These are phyloP conservation scores for Aspergillus intermedius DNA, from an alignment of 2,329 filamentous ascomycete genomes.

Conservation along the genomic window DNA sequence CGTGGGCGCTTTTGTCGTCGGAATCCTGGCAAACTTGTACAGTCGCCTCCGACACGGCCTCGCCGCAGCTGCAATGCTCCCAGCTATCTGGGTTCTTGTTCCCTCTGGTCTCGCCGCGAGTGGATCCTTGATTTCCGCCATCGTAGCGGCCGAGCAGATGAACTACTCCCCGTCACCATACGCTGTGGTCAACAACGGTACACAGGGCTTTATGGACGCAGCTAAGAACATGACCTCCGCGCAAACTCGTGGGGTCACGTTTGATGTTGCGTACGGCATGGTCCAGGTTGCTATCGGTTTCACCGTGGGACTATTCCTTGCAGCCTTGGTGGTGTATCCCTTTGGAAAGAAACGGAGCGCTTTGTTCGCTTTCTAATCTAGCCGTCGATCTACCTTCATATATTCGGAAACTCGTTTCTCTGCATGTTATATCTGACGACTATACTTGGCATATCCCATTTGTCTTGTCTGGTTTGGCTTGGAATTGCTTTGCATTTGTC, in stretches of 20 bases:
- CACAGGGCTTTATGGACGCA: constrained; percentile 24
- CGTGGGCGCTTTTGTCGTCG: constrained; percentile 69
- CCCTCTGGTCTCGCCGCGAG: constrained; percentile 56
- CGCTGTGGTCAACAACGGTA: constrained; percentile 42
- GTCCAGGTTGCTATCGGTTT: constrained; percentile 46
- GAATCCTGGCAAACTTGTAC: constrained; percentile 76
- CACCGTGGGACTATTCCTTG: constrained; percentile 44
- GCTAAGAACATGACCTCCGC: constrained; percentile 18
- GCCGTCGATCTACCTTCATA: no score
- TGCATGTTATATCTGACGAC: no score
- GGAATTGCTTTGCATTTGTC: no score
- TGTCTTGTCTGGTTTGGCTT: no score
- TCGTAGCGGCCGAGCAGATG: constrained; percentile 53
- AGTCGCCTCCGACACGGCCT: constrained; percentile 67
- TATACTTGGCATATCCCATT: no score
- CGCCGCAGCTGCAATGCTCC: constrained; percentile 78
- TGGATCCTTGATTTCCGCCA: constrained; percentile 53
- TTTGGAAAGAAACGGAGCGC: constrained; percentile 45
- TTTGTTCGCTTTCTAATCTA: constrained; percentile 39
- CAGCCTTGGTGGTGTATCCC: constrained; percentile 44
- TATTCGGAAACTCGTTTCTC: no score
- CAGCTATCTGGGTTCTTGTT: constrained; percentile 73
- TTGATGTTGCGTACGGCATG: constrained; percentile 45
- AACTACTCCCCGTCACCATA: constrained; percentile 20
- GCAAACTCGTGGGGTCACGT: constrained; percentile 23